Evolutionary conservation across 2,329 filamentous ascomycete genomes (phyloP).

Genomic region (Fusarium sp.): DNA sequence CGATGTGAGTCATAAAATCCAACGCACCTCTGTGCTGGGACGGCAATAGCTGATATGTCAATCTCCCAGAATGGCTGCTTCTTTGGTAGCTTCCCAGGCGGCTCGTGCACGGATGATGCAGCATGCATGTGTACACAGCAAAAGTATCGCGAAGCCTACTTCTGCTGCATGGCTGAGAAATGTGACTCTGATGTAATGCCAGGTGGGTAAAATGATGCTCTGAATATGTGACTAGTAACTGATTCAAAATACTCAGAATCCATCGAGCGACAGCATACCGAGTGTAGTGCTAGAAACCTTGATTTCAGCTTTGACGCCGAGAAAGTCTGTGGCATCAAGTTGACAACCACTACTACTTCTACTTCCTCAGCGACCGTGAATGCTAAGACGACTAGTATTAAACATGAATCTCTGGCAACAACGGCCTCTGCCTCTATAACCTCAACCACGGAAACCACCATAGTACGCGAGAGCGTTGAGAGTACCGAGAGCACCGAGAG

Average conservation of each 20-base stretch:
- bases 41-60: accelerated
- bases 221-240: accelerated
- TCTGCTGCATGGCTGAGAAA: conserved; percentile 15
- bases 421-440: neutral
- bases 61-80: conserved; percentile 5
- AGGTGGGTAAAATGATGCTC: neutral
- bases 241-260: neutral
- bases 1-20: neutral
- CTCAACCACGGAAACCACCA: neutral
- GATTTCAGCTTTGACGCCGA: conserved; percentile 12
- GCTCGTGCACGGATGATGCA: conserved; percentile 10
- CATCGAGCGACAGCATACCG: conserved; percentile 6
- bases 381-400: neutral
- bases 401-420: neutral
- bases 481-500: neutral
- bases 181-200: conserved; percentile 1
- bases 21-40: accelerated
- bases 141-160: conserved; percentile 13
- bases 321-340: conserved; percentile 2
- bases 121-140: conserved; percentile 8
- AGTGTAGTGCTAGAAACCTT: conserved; percentile 1
- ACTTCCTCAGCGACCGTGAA: accelerated
- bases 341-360: accelerated
- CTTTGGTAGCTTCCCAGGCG: conserved; percentile 1
- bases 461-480: neutral